Evolutionary conservation across 768 basidiomycete genomes (phyloP).

Genomic region (Mrakia hoshinonis): DNA sequence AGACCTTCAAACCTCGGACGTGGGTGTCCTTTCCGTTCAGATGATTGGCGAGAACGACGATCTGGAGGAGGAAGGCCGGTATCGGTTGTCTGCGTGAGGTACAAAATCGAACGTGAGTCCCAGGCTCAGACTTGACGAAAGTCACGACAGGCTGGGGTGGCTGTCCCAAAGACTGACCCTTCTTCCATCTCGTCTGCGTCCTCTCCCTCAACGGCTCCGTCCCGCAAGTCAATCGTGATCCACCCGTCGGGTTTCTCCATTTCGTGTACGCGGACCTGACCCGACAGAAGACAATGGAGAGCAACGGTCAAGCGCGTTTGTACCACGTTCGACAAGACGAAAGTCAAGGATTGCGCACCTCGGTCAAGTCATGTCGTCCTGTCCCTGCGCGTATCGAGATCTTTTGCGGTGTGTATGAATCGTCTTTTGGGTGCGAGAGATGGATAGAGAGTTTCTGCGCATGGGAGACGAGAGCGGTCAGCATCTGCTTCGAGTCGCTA

Average conservation of each 20-base stretch:
- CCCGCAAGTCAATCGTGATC: slow-evolving; percentile 76
- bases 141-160: neutral
- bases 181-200: slow-evolving; percentile 59
- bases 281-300: neutral
- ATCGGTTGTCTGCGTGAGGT: slow-evolving; percentile 61
- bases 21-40: slow-evolving; percentile 99
- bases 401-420: slow-evolving; percentile 93
- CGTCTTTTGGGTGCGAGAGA: slow-evolving; percentile 60
- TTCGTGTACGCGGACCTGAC: slow-evolving; percentile 50
- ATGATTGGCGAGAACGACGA: slow-evolving; percentile 84
- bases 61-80: slow-evolving; percentile 78
- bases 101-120: neutral
- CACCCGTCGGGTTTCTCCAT: slow-evolving; percentile 90
- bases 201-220: slow-evolving; percentile 47
- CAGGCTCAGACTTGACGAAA: neutral
- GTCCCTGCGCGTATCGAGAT: slow-evolving; percentile 87
- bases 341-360: slow-evolving; percentile 51
- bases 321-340: neutral
- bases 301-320: neutral
- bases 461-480: neutral
- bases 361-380: slow-evolving; percentile 81
- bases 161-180: slow-evolving; percentile 49
- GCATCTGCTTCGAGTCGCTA: neutral
- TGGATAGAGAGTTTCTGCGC: slow-evolving; percentile 74
- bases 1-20: slow-evolving; percentile 78